Evolutionary conservation across 2,329 filamentous ascomycete species (phyloP).

Genomic region (Tolypocladium amazonense): DNA sequence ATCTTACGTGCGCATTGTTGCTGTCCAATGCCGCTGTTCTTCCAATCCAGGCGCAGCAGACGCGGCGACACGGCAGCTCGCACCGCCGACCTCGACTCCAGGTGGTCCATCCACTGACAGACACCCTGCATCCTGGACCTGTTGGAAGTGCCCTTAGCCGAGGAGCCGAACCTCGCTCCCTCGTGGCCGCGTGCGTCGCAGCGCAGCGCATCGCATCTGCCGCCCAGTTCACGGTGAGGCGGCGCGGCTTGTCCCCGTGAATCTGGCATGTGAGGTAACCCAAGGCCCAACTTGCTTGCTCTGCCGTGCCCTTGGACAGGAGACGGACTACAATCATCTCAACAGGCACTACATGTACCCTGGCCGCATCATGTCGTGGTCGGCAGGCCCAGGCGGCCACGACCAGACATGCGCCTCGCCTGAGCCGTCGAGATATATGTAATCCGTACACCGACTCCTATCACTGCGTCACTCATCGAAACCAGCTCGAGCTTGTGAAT

Average conservation of each 20-base stretch:
- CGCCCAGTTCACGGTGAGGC: background rate
- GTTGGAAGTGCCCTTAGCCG: constrained; percentile 1
- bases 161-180: constrained; percentile 1
- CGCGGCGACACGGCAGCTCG: background rate
- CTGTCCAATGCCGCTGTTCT: background rate
- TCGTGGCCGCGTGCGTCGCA: background rate
- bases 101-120: background rate
- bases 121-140: constrained; percentile 1
- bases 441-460: background rate
- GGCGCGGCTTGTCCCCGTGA: background rate
- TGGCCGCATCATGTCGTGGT: background rate
- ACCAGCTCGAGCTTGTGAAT: background rate
- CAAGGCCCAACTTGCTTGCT: background rate
- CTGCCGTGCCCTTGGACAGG: background rate
- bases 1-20: background rate
- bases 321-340: background rate
- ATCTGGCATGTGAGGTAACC: constrained; percentile 1
- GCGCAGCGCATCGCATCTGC: background rate
- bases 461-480: background rate
- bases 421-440: background rate
- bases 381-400: background rate
- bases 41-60: background rate
- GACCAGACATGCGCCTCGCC: background rate
- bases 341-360: background rate
- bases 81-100: background rate